Conservation (phyloP, 345 rosid genomes). For the Rhodamnia rubescens region DNA sequence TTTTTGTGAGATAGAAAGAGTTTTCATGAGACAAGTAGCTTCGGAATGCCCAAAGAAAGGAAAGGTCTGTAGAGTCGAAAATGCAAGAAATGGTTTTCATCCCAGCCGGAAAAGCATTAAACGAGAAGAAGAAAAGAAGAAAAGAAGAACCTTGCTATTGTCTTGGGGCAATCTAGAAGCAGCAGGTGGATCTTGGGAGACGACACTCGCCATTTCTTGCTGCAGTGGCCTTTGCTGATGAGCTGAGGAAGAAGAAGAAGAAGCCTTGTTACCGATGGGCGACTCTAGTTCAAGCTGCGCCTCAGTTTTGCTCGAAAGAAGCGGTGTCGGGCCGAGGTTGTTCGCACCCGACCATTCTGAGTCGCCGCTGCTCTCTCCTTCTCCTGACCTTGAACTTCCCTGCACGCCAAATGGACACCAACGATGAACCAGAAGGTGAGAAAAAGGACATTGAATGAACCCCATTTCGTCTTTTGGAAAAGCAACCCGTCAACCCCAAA, state of each 20-base stretch:
- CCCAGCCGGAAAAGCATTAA: not conserved
- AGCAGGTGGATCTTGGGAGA: not conserved
- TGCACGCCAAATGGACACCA: not conserved
- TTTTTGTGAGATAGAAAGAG: not conserved
- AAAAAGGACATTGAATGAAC: not conserved
- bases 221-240: not conserved
- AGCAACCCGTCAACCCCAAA: not conserved
- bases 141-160: not conserved
- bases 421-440: not conserved
- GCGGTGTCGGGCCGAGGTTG: conserved; percentile 5
- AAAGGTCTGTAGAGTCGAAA: not conserved
- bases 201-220: not conserved
- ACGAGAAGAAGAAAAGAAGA: not conserved
- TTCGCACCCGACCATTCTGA: conserved; percentile 67
- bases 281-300: conserved; percentile 44
- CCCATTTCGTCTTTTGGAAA: not conserved
- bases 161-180: not conserved
- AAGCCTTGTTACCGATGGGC: conserved; percentile 52
- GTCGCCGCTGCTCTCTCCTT: conserved; percentile 57
- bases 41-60: not conserved
- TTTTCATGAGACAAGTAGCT: not conserved
- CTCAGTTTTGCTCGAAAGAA: conserved; percentile 51
- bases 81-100: not conserved
- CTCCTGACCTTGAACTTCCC: conserved; percentile 88
- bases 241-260: conserved; percentile 13